Conservation (phyloP, 1,284 basidiomycete species). For the Ustilago vetiveriae region DNA sequence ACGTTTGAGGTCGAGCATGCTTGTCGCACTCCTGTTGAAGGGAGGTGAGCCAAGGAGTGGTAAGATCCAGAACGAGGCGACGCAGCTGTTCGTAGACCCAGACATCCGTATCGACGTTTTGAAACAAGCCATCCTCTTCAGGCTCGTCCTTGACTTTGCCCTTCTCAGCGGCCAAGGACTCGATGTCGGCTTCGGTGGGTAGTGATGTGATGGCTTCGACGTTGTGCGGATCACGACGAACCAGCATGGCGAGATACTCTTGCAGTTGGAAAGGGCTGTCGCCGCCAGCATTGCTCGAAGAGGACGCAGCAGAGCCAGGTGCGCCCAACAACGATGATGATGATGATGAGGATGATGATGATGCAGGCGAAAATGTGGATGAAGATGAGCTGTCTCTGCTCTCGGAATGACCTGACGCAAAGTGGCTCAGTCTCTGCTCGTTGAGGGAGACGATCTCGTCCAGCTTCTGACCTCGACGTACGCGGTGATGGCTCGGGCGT, state of each 20-base stretch:
- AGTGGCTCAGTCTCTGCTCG: conserved; percentile 16
- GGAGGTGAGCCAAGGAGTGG: conserved; percentile 85
- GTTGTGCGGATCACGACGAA: conserved; percentile 85
- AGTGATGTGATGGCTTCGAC: conserved; percentile 82
- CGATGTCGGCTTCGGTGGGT: conserved; percentile 43
- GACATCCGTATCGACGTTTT: conserved; percentile 73
- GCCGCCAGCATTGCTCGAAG: conserved; percentile 8
- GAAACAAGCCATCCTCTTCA: conserved; percentile 18
- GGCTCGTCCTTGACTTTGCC: conserved; percentile 58
- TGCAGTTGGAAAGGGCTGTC: conserved; percentile 94
- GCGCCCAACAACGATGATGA: not conserved
- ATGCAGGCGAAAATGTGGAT: conserved; percentile 3
- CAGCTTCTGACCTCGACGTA: conserved; percentile 51
- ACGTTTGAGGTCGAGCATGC: conserved; percentile 69
- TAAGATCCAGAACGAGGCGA: conserved; percentile 89
- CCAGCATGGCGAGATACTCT: conserved; percentile 89
- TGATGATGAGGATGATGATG: conserved; percentile 10
- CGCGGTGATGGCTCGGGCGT: conserved; percentile 25
- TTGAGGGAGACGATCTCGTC: conserved; percentile 36
- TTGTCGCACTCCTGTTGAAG: conserved; percentile 79
- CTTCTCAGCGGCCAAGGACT: conserved; percentile 58
- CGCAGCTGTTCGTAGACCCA: conserved; percentile 96
- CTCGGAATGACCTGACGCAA: conserved; percentile 2
- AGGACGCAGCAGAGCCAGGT: conserved; percentile 2
- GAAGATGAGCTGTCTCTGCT: conserved; percentile 1